Base-by-base conservation (phyloP, 768 basidiomycete genomes). In the Chiua virens region DNA sequence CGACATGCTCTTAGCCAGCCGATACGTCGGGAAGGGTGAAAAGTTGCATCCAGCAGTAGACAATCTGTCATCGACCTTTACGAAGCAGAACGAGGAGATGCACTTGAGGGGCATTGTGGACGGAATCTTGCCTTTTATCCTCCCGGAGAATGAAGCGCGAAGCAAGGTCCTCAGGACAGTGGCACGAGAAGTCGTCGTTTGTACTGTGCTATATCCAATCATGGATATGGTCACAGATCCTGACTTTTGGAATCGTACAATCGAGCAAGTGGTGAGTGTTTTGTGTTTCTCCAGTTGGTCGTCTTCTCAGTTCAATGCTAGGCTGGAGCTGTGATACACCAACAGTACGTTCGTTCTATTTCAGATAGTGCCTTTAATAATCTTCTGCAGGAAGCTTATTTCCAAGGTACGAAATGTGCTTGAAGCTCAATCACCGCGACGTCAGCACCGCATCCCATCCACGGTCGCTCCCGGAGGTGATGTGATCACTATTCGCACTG, bases 201-300 rank as follows among this genome's bases (percentile, higher is more conserved):
- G 92, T 63, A 76, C 86, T 3, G 83, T 96, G 4, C 63, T 98
- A 36, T 85, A 89, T 62, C 94, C 96, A 13, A 69, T 96, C 47
- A 85, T 96, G 77, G 92, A 98, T 43, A 91, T 96, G 86, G 65
- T 98, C 32, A 79, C 89, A 25, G 97, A 99, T 67, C 92, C 94
- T 5, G 97, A 99, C 68, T 97, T 97, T 57, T 98, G 94, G 94
- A 99, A 99, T 72, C 78, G 83, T 51, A 81, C 83, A 34, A 89
- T 98, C 44, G 95, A 98, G 68, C 86, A 94, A 72, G 82, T 91
- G 73, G 95, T 93, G 66, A 71, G 91, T 75, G 42, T 39, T n/a
- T 14, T 10, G 22, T 32, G 40, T 40, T 9, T 4, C 23, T 9
- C 49, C 61, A 21, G 56, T 49, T 27, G 22, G 13, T 35, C 27